Percentiles rank a stretch among this genome's conserved stretches.
phyloP scores from a whole-genome alignment of 169 alveolate species.

The Theileria orientalis region DNA sequence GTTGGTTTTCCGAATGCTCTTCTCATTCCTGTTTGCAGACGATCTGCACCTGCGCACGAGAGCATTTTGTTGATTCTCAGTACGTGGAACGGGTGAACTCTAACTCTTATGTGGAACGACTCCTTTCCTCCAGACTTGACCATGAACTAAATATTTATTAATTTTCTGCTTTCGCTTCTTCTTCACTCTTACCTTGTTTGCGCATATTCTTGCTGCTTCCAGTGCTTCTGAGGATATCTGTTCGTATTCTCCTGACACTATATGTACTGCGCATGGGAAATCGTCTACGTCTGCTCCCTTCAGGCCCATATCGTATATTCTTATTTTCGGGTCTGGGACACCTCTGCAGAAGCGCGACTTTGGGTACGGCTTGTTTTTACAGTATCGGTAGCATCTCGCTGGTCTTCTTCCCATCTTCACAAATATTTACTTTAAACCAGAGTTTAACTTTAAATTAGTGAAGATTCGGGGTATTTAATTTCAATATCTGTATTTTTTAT shows the following conservation, averaged over 20 bases:
- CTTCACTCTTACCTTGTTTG: slow-evolving; percentile 84
- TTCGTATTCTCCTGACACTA: slow-evolving; percentile 98
- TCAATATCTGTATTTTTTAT: too few species aligned
- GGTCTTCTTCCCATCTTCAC: slow-evolving; percentile 99
- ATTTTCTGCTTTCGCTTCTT: not conserved
- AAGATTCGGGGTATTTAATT: too few species aligned
- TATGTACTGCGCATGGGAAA: slow-evolving; percentile 96
- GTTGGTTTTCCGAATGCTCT: slow-evolving; percentile 99
- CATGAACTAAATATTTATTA: slow-evolving; percentile 82
- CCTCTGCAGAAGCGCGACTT: slow-evolving; percentile 98
- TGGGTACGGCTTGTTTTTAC: slow-evolving; percentile 99
- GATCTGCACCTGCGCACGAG: slow-evolving; percentile 99
- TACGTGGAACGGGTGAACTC: slow-evolving; percentile 99
- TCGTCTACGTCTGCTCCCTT: slow-evolving; percentile 96
- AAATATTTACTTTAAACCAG: too few species aligned
- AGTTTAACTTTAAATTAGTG: not conserved
- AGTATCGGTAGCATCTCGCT: slow-evolving; percentile 98
- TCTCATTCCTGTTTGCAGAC: slow-evolving; percentile 99
- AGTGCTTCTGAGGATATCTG: slow-evolving; percentile 98
- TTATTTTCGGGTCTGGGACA: slow-evolving; percentile 99
- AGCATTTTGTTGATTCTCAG: slow-evolving; percentile 99
- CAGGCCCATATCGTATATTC: slow-evolving; percentile 97
- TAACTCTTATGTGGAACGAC: slow-evolving; percentile 95
- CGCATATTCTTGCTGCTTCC: slow-evolving; percentile 99
- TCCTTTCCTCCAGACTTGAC: slow-evolving; percentile 96